Conservation (phyloP, 495 filamentous ascomycete species). For the Letharia columbiana region DNA sequence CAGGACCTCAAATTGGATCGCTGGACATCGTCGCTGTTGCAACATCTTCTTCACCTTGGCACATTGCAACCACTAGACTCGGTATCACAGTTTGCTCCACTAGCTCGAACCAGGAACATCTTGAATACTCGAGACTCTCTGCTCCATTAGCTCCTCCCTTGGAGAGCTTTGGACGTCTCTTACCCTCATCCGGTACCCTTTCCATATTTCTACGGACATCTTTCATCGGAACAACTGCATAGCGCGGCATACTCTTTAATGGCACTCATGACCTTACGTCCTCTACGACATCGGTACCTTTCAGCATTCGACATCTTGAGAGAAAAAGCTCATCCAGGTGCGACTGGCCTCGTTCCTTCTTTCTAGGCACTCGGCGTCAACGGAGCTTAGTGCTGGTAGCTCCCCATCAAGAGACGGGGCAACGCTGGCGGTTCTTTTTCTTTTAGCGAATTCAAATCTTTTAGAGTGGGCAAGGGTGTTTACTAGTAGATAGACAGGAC, state of each 20-base stretch:
- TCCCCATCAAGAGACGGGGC: not conserved
- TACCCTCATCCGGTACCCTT: not conserved
- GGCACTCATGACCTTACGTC: constrained; percentile 21
- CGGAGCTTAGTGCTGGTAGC: constrained; percentile 4
- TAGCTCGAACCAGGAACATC: not conserved
- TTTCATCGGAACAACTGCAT: constrained; percentile 18
- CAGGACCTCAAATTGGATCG: not conserved
- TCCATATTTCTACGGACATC: not conserved
- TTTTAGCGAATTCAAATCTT: constrained; percentile 1
- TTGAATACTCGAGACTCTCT: not conserved
- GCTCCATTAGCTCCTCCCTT: constrained; percentile 3
- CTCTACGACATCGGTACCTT: constrained; percentile 17
- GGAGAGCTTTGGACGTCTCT: constrained; percentile 2
- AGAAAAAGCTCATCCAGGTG: not conserved
- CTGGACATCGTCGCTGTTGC: not conserved
- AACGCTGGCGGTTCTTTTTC: constrained; percentile 2
- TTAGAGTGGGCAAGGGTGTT: constrained; percentile 6
- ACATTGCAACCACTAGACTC: not conserved
- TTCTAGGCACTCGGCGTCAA: constrained; percentile 1
- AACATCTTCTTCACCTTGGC: not conserved
- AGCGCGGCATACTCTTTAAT: constrained; percentile 19
- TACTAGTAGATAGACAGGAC: constrained; percentile 8
- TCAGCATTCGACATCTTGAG: constrained; percentile 5
- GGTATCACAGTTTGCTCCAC: not conserved
- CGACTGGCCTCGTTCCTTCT: not conserved